A percentile compares a stretch with the other conserved stretches of the same genome.
Conservation (phyloP, 2,329 filamentous ascomycete species). For the Ceratocystis eucalypticola region DNA sequence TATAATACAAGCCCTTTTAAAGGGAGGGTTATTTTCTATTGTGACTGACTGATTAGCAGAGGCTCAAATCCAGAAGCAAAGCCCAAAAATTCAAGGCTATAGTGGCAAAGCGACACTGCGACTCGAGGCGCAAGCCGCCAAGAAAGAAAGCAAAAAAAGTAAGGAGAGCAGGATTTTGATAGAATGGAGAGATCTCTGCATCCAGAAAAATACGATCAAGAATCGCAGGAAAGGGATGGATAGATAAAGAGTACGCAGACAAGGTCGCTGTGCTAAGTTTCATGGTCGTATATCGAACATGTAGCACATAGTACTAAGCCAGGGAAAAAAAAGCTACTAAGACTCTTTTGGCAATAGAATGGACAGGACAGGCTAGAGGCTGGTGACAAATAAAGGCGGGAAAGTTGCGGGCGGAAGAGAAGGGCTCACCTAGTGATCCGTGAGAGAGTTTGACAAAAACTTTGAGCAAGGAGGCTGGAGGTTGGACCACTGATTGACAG, state of each 20-base stretch:
- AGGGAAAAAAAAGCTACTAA: not conserved
- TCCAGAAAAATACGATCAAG: not conserved
- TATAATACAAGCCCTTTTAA: too few species aligned
- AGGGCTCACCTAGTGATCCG: not conserved
- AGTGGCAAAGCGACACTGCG: not conserved
- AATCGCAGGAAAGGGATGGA: not conserved
- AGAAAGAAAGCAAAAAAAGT: not conserved
- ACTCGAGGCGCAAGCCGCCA: not conserved
- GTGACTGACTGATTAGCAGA: too few species aligned
- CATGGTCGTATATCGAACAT: not conserved
- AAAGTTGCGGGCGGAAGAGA: not conserved
- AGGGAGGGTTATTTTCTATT: too few species aligned
- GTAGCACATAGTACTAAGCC: not conserved
- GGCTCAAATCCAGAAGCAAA: too few species aligned
- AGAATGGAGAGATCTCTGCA: not conserved
- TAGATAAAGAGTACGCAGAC: not conserved
- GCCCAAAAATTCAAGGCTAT: too few species aligned
- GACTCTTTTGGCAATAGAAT: conserved; percentile 1
- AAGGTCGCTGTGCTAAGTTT: not conserved
- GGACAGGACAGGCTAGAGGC: not conserved
- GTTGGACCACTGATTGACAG: not conserved
- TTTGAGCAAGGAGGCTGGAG: not conserved
- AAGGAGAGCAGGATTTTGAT: not conserved
- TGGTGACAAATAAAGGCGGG: not conserved
- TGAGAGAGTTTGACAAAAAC: conserved; percentile 2